Evolutionary conservation across 805 yeast species (phyloP), one percentile per base, ranked within the genome.

Genomic region (Metschnikowia lunata): DNA sequence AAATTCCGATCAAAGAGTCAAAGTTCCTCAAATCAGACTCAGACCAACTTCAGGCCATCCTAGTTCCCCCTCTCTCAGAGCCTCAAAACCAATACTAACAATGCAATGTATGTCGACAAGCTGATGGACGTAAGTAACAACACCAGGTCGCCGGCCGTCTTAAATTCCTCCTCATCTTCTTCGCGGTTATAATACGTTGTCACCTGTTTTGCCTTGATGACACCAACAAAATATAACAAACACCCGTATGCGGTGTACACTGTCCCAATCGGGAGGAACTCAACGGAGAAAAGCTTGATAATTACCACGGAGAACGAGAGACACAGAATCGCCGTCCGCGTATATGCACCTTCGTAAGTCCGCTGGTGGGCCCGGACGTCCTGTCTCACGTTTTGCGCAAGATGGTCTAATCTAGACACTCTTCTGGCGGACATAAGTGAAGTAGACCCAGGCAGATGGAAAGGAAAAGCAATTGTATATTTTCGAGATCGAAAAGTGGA

Each of bases 311-410:
- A 73, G 55, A 87, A 82, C 9, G 88, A 75, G 27, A 87, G 61
- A 42, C 82, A 75, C 15, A 86, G 83, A 28, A 87, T 64, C 15
- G 90, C 84, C 0, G 90, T 79, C 41, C 95, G 63, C 26, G 83
- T 71, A 57, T 87, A 86, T 1, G 95, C 90, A 0, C 95, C 95
- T 57, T 86, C 93, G 56, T 85, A 86, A 0, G 95, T 86, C 45
- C 95, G 63, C 62, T 86, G 93, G 54, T 83, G 84, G 0, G 91
- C 93, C 53, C 83, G 51, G 3, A 78, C 69, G 50, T 78, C 83
- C 26, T 78, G 60, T 52, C 73, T 71, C 42, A 67, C 68, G 7
- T 60, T 62, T 5, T 61, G 63, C 4, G 75, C 63, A 6, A 74
- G 62, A 12, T 67, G 57, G 37, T 69, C 70, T 10, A 71, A 52